Percentiles rank a stretch among this genome's conserved stretches.
phyloP scores from a whole-genome alignment of 2,329 filamentous ascomycete genomes.

The Pleomassaria siparia region DNA sequence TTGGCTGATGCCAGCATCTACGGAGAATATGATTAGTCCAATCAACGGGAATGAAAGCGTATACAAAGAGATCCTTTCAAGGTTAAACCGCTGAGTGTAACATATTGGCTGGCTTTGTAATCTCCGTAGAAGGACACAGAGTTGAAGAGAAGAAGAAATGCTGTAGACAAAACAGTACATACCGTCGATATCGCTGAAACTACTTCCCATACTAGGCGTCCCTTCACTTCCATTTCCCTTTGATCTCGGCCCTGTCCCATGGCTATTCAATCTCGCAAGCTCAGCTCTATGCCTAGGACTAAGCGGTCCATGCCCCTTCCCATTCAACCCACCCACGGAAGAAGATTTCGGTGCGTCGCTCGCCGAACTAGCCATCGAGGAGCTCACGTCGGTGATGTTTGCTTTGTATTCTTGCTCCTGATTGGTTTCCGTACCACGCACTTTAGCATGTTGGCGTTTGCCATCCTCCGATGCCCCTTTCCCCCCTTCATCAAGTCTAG shows the following conservation, averaged over 20 bases:
- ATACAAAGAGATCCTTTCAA: neutral
- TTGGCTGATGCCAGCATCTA: constrained; percentile 78
- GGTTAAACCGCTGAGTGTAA: neutral
- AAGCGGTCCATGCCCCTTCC: constrained; percentile 31
- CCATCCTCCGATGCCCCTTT: neutral
- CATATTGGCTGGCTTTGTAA: neutral
- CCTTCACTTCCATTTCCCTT: constrained; percentile 38
- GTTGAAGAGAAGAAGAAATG: neutral
- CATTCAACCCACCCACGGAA: neutral
- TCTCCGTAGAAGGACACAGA: too few species aligned
- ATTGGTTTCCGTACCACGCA: too few species aligned
- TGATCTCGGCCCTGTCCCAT: constrained; percentile 32
- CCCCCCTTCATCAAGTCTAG: neutral
- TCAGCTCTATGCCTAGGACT: constrained; percentile 62
- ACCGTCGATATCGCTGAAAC: constrained; percentile 83
- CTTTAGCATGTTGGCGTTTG: neutral
- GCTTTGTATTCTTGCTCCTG: neutral
- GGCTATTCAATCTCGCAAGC: constrained; percentile 57
- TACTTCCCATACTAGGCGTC: constrained; percentile 61
- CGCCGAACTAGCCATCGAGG: constrained; percentile 59
- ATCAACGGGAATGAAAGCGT: too few species aligned
- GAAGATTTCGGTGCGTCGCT: constrained; percentile 29
- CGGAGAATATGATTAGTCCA: constrained; percentile 6
- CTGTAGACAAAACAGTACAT: constrained; percentile 16
- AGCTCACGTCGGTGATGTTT: constrained; percentile 20